Base-by-base conservation (phyloP, 306 rosid species). In the Inga oerstediana region DNA sequence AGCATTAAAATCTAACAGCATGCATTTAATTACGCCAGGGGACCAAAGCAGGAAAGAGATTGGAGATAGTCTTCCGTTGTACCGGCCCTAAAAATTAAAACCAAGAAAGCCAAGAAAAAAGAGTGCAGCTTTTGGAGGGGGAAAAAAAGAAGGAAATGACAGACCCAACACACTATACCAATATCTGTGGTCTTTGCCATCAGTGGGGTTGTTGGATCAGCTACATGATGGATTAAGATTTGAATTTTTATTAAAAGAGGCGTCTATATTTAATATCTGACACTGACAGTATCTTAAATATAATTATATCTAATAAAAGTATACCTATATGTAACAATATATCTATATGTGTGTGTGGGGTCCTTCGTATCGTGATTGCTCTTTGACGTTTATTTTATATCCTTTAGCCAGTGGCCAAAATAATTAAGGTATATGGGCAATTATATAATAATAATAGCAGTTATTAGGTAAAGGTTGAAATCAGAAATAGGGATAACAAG, bases 151-250 rank as follows among this genome's bases (percentile, higher is more conserved):
- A 24, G 27, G 27, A 43, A 43, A 46, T 12, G 52, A 46, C 52
- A 46, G 16, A 46, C 15, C n/a, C 59, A 4, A 52, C n/a, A 52
- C 59, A 4, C 22, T 52, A 17, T 52, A 17, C 17, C 22, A 5
- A 51, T 13, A 14, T 51, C 1, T 10, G 46, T 51, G 20, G 19
- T 15, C 7, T 1, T 14, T 8, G 8, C 2, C 27, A 24, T 24
- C 27, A 24, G 27, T 24, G 27, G 27, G 27, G 27, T 24, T 24
- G 27, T 32, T 32, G 0, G 2, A 3, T 2, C 11, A 8, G 10
- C 9, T 2, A 44, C 2, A 2, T 8, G 0, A 1, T 2, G 0
- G 10, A 8, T 0, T 0, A 44, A 2, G 0, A 10, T 44, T 44
- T 2, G 0, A 44, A 2, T 44, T 8, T 2, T 1, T 4, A 0